phyloP scores from a whole-genome alignment of 108 stramenopile species.

The Nitzschia inconspicua region DNA sequence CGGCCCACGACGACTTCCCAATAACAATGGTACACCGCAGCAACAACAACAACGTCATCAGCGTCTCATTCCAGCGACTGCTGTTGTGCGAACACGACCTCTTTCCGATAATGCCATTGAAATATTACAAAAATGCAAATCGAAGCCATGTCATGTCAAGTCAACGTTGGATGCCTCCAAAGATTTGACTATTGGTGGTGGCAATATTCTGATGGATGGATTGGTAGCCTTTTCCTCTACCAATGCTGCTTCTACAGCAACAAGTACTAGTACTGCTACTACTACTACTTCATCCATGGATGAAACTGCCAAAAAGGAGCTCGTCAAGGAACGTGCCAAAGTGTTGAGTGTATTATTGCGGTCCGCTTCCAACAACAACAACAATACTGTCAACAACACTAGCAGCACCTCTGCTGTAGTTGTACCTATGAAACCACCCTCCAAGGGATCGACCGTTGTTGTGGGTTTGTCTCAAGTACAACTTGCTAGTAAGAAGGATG shows the following conservation, averaged over 20 bases:
- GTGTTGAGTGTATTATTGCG: conserved; percentile 12
- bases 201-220: conserved; percentile 20
- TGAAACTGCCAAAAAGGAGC: not conserved
- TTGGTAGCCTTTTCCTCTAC: conserved; percentile 16
- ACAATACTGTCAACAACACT: not conserved
- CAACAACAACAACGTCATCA: conserved; percentile 4
- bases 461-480: conserved; percentile 8
- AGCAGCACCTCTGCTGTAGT: too few relatives aligned
- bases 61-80: not conserved
- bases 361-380: not conserved
- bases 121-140: conserved; percentile 12
- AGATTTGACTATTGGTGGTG: not conserved
- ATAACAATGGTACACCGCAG: not conserved
- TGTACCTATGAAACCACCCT: not conserved
- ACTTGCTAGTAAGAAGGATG: not conserved
- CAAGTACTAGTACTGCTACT: not conserved
- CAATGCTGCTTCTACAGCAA: not conserved
- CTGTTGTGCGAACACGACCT: not conserved
- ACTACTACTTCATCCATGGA: not conserved
- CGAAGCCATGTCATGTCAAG: conserved; percentile 18
- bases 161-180: not conserved
- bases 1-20: not conserved
- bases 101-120: conserved; percentile 8
- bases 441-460: conserved; percentile 22
- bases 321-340: conserved; percentile 18